phyloP scores from a whole-genome alignment of 164 flowering plant species.

The Tetrastigma voinierianum region DNA sequence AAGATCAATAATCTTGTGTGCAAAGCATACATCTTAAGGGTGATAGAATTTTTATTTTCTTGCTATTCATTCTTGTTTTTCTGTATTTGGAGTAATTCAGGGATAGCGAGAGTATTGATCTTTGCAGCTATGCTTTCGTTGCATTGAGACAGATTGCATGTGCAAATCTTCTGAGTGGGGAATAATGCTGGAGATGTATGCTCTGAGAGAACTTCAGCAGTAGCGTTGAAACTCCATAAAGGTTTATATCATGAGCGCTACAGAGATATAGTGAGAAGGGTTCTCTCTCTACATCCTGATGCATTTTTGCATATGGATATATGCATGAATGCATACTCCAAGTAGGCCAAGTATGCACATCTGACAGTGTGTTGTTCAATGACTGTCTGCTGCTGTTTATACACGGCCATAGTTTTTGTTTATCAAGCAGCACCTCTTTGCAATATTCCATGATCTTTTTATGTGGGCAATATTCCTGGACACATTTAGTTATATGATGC shows the following conservation, averaged over 20 bases:
- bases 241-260: conserved; percentile 80
- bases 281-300: conserved; percentile 15
- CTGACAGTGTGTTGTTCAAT: neutral
- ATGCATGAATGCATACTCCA: neutral
- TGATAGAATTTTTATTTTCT: neutral
- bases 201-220: conserved; percentile 16
- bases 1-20: too few relatives aligned
- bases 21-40: too few relatives aligned
- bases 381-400: neutral
- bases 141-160: conserved; percentile 51
- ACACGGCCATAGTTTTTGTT: too few relatives aligned
- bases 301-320: neutral
- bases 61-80: neutral
- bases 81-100: conserved; percentile 30
- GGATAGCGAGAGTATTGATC: conserved; percentile 62
- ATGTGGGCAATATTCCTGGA: too few relatives aligned
- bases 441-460: neutral
- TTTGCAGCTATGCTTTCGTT: conserved; percentile 42
- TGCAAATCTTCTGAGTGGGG: conserved; percentile 44
- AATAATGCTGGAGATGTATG: conserved; percentile 2
- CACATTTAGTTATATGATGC: too few relatives aligned
- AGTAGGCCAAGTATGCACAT: too few relatives aligned
- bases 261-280: conserved; percentile 59
- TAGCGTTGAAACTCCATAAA: conserved; percentile 52
- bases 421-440: too few relatives aligned